These are phyloP conservation scores for Elsinoe arachidis DNA, from an alignment of 2,329 filamentous ascomycete species.

Conservation along the genomic window DNA sequence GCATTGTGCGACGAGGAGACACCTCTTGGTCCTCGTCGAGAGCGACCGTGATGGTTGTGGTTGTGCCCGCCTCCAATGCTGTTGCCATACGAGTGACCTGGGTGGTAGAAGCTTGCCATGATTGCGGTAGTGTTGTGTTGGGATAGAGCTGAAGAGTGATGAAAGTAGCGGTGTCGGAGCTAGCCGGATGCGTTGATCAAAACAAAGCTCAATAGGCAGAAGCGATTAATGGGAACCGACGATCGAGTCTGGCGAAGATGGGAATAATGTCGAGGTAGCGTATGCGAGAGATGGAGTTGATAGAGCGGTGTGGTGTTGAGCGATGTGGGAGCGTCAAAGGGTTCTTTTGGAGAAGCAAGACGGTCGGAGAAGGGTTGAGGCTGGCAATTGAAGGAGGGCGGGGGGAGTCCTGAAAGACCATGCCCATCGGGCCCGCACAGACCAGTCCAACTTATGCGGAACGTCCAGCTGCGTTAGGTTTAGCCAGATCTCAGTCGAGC, in stretches of 20 bases:
- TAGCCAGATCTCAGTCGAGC: background rate
- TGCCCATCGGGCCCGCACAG: background rate
- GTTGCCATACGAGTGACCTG: constrained; percentile 40
- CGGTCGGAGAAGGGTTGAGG: constrained; percentile 10
- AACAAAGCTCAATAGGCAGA: constrained; percentile 13
- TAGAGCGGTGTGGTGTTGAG: background rate
- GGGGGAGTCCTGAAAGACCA: constrained; percentile 1
- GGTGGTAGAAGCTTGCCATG: constrained; percentile 45
- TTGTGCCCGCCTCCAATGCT: constrained; percentile 42
- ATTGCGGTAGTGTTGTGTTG: constrained; percentile 18
- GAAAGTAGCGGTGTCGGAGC: constrained; percentile 16
- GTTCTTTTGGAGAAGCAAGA: constrained; percentile 1
- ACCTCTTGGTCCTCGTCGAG: constrained; percentile 66
- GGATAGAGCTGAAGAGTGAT: constrained; percentile 11
- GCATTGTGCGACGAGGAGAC: constrained; percentile 72
- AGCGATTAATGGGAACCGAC: constrained; percentile 9
- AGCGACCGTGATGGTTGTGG: constrained; percentile 79
- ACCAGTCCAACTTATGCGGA: background rate
- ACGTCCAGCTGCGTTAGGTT: background rate
- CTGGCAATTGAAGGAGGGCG: constrained; percentile 3
- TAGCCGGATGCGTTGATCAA: constrained; percentile 16
- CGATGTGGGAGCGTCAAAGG: background rate
- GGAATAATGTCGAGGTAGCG: background rate
- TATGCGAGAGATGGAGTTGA: background rate
- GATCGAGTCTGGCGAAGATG: constrained; percentile 6